These are phyloP conservation scores for Talaromyces funiculosus DNA, from an alignment of 2,329 filamentous ascomycete genomes.

Conservation along the genomic window DNA sequence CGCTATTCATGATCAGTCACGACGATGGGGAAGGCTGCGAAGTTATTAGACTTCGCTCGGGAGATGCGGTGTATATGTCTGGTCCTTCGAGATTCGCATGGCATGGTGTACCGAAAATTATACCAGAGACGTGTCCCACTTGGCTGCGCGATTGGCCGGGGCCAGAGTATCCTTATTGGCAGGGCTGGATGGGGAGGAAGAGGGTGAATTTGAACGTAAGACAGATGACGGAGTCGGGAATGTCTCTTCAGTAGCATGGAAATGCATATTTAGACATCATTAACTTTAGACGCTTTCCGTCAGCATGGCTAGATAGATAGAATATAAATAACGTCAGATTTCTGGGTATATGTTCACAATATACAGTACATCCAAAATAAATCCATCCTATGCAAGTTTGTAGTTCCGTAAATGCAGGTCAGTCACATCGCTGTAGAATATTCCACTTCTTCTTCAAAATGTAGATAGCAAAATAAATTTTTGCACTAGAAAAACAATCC, in stretches of 20 bases:
- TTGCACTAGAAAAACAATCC: neutral
- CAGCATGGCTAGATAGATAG: neutral
- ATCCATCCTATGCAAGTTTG: neutral
- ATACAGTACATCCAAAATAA: neutral
- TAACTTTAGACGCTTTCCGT: neutral
- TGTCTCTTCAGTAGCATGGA: too few relatives aligned
- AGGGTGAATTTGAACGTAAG: constrained; percentile 87
- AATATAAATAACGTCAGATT: neutral
- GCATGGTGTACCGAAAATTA: constrained; percentile 88
- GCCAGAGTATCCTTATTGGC: constrained; percentile 60
- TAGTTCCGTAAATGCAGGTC: neutral
- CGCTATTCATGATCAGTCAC: constrained; percentile 76
- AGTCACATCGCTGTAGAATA: neutral
- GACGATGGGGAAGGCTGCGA: constrained; percentile 44
- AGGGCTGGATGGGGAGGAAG: constrained; percentile 82
- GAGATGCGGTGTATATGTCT: constrained; percentile 88
- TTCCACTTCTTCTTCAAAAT: neutral
- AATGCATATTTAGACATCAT: too few relatives aligned
- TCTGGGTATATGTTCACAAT: neutral
- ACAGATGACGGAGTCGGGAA: constrained; percentile 8
- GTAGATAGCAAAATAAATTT: neutral
- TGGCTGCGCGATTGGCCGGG: constrained; percentile 70
- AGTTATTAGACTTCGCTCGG: constrained; percentile 64
- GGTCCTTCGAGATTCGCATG: constrained; percentile 77
- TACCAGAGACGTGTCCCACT: constrained; percentile 70